phyloP scores from a whole-genome alignment of 352 stramenopile genomes.

The Blastocystis sp. region DNA sequence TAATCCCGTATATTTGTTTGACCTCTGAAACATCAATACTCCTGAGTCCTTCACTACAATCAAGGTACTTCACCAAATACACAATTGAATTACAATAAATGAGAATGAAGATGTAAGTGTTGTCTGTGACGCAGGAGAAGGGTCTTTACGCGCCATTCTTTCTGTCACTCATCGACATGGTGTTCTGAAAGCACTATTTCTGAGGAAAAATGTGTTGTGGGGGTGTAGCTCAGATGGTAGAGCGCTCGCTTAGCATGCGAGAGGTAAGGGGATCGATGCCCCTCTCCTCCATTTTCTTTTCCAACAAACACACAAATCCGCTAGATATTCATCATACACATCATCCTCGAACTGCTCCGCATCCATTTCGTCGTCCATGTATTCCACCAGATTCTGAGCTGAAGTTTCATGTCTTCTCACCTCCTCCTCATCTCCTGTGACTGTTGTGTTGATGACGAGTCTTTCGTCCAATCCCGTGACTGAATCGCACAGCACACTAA shows the following conservation, averaged over 20 bases:
- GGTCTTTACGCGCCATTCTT: not conserved
- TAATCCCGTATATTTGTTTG: not conserved
- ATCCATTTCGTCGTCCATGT: constrained; percentile 4
- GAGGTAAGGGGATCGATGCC: constrained; percentile 62
- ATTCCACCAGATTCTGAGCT: not conserved
- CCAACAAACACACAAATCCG: constrained; percentile 1
- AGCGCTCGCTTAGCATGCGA: constrained; percentile 62
- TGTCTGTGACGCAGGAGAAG: not conserved
- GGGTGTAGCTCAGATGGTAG: constrained; percentile 62
- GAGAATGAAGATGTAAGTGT: not conserved
- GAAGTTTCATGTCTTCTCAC: not conserved
- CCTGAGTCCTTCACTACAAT: not conserved
- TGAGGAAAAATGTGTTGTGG: not conserved
- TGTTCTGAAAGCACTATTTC: not conserved
- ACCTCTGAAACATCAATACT: not conserved
- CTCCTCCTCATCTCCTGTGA: constrained; percentile 29
- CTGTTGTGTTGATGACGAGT: not conserved
- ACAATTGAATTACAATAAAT: not conserved
- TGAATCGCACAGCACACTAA: constrained; percentile 29
- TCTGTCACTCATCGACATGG: not conserved
- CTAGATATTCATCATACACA: constrained; percentile 41
- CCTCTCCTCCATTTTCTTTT: constrained; percentile 62
- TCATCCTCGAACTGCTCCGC: constrained; percentile 26
- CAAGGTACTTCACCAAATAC: not conserved
- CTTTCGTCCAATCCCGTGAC: constrained; percentile 39